phyloP scores from a whole-genome alignment of 805 yeast species.

The Hemisphaericaspora nanyangensis region DNA sequence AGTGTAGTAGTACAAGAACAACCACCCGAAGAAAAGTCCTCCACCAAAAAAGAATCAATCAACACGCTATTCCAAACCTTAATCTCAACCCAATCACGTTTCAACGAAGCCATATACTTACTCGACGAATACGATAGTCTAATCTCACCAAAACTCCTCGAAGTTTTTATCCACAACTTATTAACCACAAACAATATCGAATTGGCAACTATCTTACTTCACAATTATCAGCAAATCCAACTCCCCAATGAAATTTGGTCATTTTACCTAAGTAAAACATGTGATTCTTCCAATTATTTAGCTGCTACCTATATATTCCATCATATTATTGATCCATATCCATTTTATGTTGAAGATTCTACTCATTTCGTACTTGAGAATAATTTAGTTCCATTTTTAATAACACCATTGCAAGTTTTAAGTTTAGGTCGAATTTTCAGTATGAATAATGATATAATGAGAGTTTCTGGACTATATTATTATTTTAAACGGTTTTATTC shows the following conservation, averaged over 20 bases:
- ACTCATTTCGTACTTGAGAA: conserved; percentile 11
- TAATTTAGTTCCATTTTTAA: conserved; percentile 27
- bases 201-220: conserved; percentile 25
- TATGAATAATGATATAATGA: conserved; percentile 19
- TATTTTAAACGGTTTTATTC: conserved; percentile 40
- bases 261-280: conserved; percentile 18
- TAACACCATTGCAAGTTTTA: conserved; percentile 23
- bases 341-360: conserved; percentile 14
- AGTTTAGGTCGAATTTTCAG: conserved; percentile 26
- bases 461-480: conserved; percentile 25
- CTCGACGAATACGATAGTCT: neutral
- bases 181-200: conserved; percentile 16
- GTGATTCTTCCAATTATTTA: conserved; percentile 19
- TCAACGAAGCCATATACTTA: neutral
- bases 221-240: conserved; percentile 18
- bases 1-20: too few species aligned
- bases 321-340: conserved; percentile 27
- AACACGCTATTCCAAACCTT: too few species aligned
- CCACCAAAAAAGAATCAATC: too few species aligned
- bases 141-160: conserved; percentile 13
- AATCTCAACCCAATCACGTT: too few species aligned
- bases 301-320: conserved; percentile 35
- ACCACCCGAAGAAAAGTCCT: too few species aligned
- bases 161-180: conserved; percentile 19
- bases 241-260: conserved; percentile 37